These are phyloP conservation scores for Chlorophyllum brunneum DNA, from an alignment of 768 basidiomycete species.

Conservation along the genomic window DNA sequence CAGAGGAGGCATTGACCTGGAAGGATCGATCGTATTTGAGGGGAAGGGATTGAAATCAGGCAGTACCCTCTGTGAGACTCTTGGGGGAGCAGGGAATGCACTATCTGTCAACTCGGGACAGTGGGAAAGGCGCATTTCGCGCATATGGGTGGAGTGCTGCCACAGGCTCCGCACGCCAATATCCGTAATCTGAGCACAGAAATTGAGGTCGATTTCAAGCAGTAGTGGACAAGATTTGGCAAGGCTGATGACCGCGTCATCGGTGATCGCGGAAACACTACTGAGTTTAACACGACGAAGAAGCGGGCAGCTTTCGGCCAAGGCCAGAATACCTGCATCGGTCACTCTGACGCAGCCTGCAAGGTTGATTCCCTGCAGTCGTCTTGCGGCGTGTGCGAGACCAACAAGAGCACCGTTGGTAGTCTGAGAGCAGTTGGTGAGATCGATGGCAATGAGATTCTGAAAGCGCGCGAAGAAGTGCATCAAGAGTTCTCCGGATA, in stretches of 20 bases:
- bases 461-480: conserved; percentile 65
- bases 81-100: conserved; percentile 77
- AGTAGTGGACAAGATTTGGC: conserved; percentile 79
- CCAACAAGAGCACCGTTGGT: conserved; percentile 69
- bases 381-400: conserved; percentile 65
- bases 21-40: conserved; percentile 34
- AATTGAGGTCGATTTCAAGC: conserved; percentile 91
- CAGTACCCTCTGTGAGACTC: conserved; percentile 31
- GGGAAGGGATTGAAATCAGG: conserved; percentile 39
- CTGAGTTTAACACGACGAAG: conserved; percentile 90
- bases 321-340: conserved; percentile 69
- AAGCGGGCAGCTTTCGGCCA: conserved; percentile 70
- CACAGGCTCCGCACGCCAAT: conserved; percentile 79
- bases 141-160: conserved; percentile 75
- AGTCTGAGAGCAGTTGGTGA: conserved; percentile 66
- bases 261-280: conserved; percentile 71
- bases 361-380: conserved; percentile 90
- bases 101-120: conserved; percentile 76
- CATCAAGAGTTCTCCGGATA: conserved; percentile 62
- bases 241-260: conserved; percentile 69
- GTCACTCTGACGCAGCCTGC: conserved; percentile 79
- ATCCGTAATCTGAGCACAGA: conserved; percentile 77
- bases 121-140: conserved; percentile 85
- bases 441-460: conserved; percentile 83
- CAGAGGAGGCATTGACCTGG: conserved; percentile 51